These are phyloP conservation scores for Blastobotrys aristatus DNA, from an alignment of 1,139 yeast species.

Conservation along the genomic window DNA sequence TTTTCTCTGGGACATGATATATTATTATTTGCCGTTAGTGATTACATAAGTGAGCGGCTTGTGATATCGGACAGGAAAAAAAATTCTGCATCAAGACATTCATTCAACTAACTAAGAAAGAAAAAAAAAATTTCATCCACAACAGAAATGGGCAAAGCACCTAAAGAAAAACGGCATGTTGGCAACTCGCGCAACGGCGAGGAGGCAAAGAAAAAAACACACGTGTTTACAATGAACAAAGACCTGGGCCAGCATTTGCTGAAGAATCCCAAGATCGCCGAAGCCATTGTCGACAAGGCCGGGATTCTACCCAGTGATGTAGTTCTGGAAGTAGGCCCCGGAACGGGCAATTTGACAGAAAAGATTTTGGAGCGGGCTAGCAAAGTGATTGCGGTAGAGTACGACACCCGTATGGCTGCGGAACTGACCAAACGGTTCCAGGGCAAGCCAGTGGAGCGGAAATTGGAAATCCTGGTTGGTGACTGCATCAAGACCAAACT, in stretches of 20 bases:
- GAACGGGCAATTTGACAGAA: conserved; percentile 97
- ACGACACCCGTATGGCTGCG: conserved; percentile 99
- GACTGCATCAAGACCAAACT: conserved; percentile 95
- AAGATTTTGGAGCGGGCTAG: conserved; percentile 87
- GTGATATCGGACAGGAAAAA: too few relatives aligned
- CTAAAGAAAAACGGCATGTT: conserved; percentile 10
- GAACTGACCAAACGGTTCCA: conserved; percentile 96
- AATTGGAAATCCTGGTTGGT: conserved; percentile 84
- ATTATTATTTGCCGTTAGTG: too few relatives aligned
- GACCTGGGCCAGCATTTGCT: conserved; percentile 95
- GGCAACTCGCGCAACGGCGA: background rate
- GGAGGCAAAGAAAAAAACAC: conserved; percentile 30
- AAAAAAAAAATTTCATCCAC: background rate
- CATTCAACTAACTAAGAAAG: too few relatives aligned
- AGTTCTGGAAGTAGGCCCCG: conserved; percentile 97
- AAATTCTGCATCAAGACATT: too few relatives aligned
- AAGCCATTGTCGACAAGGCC: conserved; percentile 97
- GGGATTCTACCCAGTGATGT: conserved; percentile 86
- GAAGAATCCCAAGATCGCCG: conserved; percentile 94
- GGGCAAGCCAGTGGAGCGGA: conserved; percentile 89
- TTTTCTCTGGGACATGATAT: background rate
- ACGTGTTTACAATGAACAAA: conserved; percentile 93
- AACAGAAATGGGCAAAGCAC: conserved; percentile 7
- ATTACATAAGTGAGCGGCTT: too few relatives aligned
- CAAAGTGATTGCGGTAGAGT: conserved; percentile 90